Evolutionary conservation across 225 moss, liverwort and hornwort species (phyloP).

Genomic region (Marchantia polymorpha): DNA sequence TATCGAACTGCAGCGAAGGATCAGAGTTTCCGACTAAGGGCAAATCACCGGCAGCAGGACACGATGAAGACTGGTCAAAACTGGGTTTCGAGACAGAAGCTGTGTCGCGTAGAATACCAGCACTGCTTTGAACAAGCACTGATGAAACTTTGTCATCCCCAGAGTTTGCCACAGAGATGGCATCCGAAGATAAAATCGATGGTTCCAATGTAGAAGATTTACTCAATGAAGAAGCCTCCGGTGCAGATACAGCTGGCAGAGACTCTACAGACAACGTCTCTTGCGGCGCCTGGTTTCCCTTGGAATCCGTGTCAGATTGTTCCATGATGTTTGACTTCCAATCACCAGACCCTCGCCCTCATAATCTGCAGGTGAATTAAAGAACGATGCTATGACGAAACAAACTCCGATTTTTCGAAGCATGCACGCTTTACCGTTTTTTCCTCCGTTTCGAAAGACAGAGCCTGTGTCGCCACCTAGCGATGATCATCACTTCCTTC

Average conservation of each 20-base stretch:
- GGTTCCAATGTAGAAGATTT: neutral
- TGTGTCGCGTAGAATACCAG: neutral
- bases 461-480: neutral
- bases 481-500: neutral
- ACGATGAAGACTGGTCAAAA: neutral
- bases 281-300: neutral
- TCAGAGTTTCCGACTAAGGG: neutral
- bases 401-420: neutral
- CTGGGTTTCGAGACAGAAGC: neutral
- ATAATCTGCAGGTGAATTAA: neutral
- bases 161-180: neutral
- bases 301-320: neutral
- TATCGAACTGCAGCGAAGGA: neutral
- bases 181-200: neutral
- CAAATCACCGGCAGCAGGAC: neutral
- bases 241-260: neutral
- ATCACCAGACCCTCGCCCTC: neutral
- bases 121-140: neutral
- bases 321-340: neutral
- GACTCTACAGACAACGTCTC: neutral
- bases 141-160: neutral
- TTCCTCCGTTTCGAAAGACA: neutral
- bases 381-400: neutral
- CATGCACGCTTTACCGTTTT: neutral
- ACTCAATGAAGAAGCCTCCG: neutral